Evolutionary conservation across 139 green algal species (phyloP).

Genomic region (Dunaliella sp.): DNA sequence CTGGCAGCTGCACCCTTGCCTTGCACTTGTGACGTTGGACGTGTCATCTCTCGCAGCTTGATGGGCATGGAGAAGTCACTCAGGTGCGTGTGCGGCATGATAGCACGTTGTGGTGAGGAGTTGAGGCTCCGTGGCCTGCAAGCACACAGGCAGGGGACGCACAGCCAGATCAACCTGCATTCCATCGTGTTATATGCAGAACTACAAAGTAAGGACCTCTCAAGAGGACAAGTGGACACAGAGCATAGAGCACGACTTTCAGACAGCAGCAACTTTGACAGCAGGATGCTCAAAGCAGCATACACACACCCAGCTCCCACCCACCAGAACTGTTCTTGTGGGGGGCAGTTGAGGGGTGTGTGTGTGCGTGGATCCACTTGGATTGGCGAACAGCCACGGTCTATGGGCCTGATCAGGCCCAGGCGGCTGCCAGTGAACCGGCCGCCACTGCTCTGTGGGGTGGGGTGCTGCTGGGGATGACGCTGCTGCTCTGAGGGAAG

Average conservation of each 20-base stretch:
- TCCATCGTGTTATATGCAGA: too few species aligned
- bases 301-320: too few species aligned
- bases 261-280: too few species aligned
- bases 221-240: too few species aligned
- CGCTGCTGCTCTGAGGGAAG: too few species aligned
- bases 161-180: too few species aligned
- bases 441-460: background rate
- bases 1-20: background rate
- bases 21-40: background rate
- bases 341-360: background rate
- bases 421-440: background rate
- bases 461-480: background rate
- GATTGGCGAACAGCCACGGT: background rate
- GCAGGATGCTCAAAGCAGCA: too few species aligned
- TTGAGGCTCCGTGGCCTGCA: constrained; percentile 7
- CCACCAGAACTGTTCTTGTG: constrained; percentile 10
- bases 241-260: too few species aligned
- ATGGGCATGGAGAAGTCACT: constrained; percentile 1
- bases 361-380: background rate
- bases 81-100: background rate
- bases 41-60: background rate
- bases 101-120: constrained; percentile 1
- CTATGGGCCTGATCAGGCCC: background rate
- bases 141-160: background rate
- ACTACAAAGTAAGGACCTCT: too few species aligned